Base-by-base conservation (phyloP, 345 rosid species). In the Rubroshorea leprosula region DNA sequence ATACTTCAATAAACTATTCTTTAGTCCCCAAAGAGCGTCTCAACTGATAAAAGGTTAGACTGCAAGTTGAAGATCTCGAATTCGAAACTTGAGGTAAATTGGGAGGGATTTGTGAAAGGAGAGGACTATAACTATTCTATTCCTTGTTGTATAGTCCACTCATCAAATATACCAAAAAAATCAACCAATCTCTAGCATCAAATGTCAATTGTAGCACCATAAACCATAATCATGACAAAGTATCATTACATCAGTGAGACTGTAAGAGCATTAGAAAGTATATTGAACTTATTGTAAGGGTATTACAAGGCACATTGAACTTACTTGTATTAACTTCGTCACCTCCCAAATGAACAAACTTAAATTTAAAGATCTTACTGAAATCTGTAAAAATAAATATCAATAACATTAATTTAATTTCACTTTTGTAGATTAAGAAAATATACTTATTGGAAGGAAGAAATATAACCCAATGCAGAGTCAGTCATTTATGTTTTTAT, bases 291-390 rank as follows among this genome's bases (percentile, higher is more conserved):
- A n/a, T n/a, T n/a, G n/a, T n/a, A n/a, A n/a, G n/a, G n/a, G n/a
- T n/a, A n/a, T n/a, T n/a, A n/a, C n/a, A 29, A 44, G 14, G 18
- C 47, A 44, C n/a, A 44, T 44, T 44, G 47, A 44, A 44, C 47
- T 15, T 76, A 86, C 94, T 71, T 69, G 90, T 76, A 50, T 83
- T 38, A 29, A 86, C 94, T 76, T 86, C 94, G 51, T 86, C 94
- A n/a, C 94, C 94, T 55, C 94, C 94, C 84, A 86, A 71, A 61
- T 86, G 94, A 39, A 83, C 73, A 49, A 83, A 83, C 70, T 71
- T 83, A 73, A 72, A 86, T 65, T 81, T 77, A 53, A 86, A 86
- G 74, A 86, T 68, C 83, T 83, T 86, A 68, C 90, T 86, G 72
- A 86, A 81, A 52, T 62, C 57, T 62, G 44, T 41, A 52, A 62